Evolutionary conservation across 2,329 filamentous ascomycete genomes (phyloP), one percentile per base, ranked within the genome.

Genomic region (Parastagonospora nodorum): DNA sequence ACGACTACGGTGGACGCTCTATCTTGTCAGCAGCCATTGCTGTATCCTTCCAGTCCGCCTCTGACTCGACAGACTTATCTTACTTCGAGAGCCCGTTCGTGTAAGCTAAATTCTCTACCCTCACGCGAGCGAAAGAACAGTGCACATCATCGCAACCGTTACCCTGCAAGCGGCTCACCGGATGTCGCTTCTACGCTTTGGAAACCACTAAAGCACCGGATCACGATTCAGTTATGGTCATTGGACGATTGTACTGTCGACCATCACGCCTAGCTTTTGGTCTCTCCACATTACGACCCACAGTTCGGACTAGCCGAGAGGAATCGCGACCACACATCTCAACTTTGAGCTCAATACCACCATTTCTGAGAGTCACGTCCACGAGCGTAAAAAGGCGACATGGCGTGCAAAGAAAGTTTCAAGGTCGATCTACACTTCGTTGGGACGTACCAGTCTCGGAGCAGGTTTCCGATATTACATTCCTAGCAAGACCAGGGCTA

Each of bases 231-330:
- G 19, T 8, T 2, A n/a, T 42, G 16, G 11, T 37, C 27, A 51
- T 51, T 51, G 43, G 48, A 32, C 33, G 29, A 28, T 29, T 29
- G n/a, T 12, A 19, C 6, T 14, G 12, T 35, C 14, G 35, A 38
- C 33, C 15, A 37, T 47, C 43, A 51, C 48, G 27, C 40, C 32
- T 51, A 42, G 29, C 38, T 47, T 16, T n/a, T 8, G 6, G 2
- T 33, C n/a, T 47, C 48, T 39, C 48, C 48, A 51, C 43, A 38
- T 39, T 29, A 29, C 19, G 38, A 31, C 38, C 48, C 48, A 51
- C 48, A 38, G 41, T 38, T 38, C n/a, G 32, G 14, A 46, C 19
- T 39, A 33, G 30, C 44, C 44, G 44, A 36, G 35, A 51, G 32
- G 38, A 47, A 35, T 33, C 47, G 40, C 32, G 41, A 42, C 42